Conservation (phyloP, 2,329 filamentous ascomycete genomes). For the Sodiomyces alkalinus region DNA sequence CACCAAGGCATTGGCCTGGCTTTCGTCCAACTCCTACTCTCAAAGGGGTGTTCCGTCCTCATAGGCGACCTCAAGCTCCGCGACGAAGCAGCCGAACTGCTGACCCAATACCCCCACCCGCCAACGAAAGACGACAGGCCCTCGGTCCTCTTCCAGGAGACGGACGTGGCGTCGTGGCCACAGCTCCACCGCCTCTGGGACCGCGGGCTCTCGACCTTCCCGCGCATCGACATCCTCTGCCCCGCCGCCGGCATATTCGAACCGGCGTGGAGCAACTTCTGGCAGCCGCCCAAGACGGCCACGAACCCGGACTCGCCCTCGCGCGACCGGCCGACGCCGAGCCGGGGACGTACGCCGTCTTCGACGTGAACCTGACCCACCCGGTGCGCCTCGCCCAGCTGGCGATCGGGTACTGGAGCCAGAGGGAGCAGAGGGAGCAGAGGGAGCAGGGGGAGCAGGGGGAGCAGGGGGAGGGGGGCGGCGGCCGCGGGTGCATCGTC, state of each 20-base stretch:
- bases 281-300: conserved; percentile 16
- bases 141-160: conserved; percentile 18
- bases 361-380: conserved; percentile 21
- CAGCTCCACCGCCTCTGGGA: conserved; percentile 17
- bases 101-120: conserved; percentile 15
- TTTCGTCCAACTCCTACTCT: conserved; percentile 18
- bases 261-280: conserved; percentile 20
- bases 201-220: conserved; percentile 13
- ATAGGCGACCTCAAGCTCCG: conserved; percentile 20
- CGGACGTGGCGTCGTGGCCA: conserved; percentile 21
- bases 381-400: conserved; percentile 22
- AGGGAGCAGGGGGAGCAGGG: no score
- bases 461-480: no score
- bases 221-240: conserved; percentile 19
- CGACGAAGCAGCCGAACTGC: conserved; percentile 17
- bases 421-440: no score
- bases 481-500: conserved; percentile 15
- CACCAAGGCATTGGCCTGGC: conserved; percentile 19
- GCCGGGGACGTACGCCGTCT: conserved; percentile 16
- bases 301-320: conserved; percentile 12
- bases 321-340: conserved; percentile 13
- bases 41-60: conserved; percentile 20
- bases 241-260: conserved; percentile 22
- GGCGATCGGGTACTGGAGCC: conserved; percentile 21
- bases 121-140: conserved; percentile 6